Percentiles rank a stretch among this genome's conserved stretches.
These are phyloP conservation scores for Debaryomyces tyrocola DNA, from an alignment of 805 yeast genomes.

Conservation along the genomic window DNA sequence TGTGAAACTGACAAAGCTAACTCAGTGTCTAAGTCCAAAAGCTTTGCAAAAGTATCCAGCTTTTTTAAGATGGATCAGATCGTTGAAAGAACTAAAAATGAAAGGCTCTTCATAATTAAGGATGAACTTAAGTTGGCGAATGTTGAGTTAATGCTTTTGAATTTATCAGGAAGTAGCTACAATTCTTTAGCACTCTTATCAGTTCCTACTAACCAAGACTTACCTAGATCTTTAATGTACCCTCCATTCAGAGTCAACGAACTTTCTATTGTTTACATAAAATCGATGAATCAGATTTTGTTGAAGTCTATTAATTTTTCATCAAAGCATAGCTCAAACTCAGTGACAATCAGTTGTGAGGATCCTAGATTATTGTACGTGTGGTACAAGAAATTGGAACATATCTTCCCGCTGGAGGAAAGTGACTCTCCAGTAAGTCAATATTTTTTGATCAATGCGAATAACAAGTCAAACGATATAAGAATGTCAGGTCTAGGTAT, in stretches of 20 bases:
- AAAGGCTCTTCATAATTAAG: conserved; percentile 16
- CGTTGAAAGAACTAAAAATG: conserved; percentile 30
- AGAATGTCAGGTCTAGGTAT: conserved; percentile 36
- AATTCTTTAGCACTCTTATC: conserved; percentile 40
- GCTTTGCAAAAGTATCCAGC: conserved; percentile 28
- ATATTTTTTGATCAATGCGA: conserved; percentile 18
- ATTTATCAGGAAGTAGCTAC: conserved; percentile 23
- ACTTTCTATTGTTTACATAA: conserved; percentile 20
- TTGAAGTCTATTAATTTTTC: conserved; percentile 19
- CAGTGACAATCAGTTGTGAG: conserved; percentile 12
- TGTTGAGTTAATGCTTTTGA: conserved; percentile 34
- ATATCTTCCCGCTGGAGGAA: conserved; percentile 33
- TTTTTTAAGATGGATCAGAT: conserved; percentile 38
- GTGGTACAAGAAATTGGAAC: conserved; percentile 33
- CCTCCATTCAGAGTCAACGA: conserved; percentile 46
- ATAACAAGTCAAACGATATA: conserved; percentile 8
- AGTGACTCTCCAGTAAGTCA: conserved; percentile 21
- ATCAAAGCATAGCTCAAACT: conserved; percentile 10
- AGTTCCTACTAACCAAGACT: conserved; percentile 14
- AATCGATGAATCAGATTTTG: conserved; percentile 6
- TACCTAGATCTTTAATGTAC: conserved; percentile 32
- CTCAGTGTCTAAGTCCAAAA: not conserved
- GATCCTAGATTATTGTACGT: conserved; percentile 16
- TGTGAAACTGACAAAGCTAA: conserved; percentile 11
- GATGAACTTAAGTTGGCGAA: conserved; percentile 10